Evolutionary conservation across 441 rosid species (phyloP).

Genomic region (Jatropha multifida): DNA sequence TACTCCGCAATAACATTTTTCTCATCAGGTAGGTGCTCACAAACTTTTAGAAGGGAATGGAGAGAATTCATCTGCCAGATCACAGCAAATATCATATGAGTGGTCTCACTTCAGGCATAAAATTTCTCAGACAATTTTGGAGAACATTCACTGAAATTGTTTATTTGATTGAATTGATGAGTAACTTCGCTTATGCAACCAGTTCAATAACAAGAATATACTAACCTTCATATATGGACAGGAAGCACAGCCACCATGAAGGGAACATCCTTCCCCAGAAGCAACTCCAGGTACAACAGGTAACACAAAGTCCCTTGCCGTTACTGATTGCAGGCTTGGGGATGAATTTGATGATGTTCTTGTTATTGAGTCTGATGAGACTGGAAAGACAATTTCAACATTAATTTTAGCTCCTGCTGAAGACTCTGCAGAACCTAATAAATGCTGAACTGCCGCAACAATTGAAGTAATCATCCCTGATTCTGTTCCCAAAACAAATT

Average conservation of each 20-base stretch:
- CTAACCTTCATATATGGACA: conserved; percentile 98
- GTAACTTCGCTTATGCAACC: background rate
- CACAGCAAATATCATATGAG: conserved; percentile 24
- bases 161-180: background rate
- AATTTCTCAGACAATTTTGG: background rate
- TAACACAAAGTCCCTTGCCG: conserved; percentile 45
- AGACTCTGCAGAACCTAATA: conserved; percentile 49
- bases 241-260: conserved; percentile 96
- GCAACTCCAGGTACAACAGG: conserved; percentile 92
- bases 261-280: conserved; percentile 91
- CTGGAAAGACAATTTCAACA: conserved; percentile 91
- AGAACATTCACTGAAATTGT: too few species aligned
- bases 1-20: conserved; percentile 43
- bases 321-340: conserved; percentile 36
- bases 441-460: conserved; percentile 62
- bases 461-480: conserved; percentile 96
- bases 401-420: conserved; percentile 48
- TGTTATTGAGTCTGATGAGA: conserved; percentile 83
- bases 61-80: conserved; percentile 90
- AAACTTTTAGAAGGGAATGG: conserved; percentile 64
- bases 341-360: conserved; percentile 49
- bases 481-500: conserved; percentile 93
- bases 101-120: conserved; percentile 16
- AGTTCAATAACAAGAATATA: conserved; percentile 5
- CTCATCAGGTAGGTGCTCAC: conserved; percentile 67